Evolutionary conservation across 768 basidiomycete genomes (phyloP).

Genomic region (Mycena haematopus): DNA sequence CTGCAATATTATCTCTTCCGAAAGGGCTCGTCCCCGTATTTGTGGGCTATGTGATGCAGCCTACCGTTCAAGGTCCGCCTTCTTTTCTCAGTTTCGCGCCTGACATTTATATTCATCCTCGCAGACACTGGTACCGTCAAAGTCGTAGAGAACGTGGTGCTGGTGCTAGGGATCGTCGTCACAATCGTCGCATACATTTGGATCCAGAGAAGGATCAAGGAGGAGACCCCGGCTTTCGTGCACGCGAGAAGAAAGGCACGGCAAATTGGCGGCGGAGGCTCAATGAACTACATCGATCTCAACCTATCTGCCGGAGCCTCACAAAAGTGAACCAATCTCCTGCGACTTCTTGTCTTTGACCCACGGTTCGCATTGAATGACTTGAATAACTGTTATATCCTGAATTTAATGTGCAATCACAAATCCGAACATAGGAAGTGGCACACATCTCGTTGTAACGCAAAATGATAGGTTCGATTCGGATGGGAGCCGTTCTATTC

Average conservation of each 20-base stretch:
- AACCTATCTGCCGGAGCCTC: no score
- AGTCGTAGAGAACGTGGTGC: slow-evolving; percentile 1
- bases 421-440: no score
- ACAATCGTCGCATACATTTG: slow-evolving; percentile 11
- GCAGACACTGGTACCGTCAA: background rate
- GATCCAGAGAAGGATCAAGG: slow-evolving; percentile 6
- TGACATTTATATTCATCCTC: background rate
- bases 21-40: slow-evolving; percentile 48
- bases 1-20: slow-evolving; percentile 42
- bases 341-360: no score
- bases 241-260: slow-evolving; percentile 14
- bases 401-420: no score
- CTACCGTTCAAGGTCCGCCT: background rate
- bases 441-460: no score
- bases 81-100: background rate
- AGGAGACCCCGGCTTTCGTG: slow-evolving; percentile 7
- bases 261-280: background rate
- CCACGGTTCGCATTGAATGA: no score
- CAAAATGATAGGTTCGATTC: no score
- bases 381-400: no score
- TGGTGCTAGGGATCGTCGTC: slow-evolving; percentile 3
- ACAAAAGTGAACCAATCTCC: no score
- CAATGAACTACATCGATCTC: no score
- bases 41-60: slow-evolving; percentile 29
- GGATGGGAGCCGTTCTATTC: no score